Evolutionary conservation across 495 filamentous ascomycete genomes (phyloP).

Genomic region (Daldinia vernicosa): DNA sequence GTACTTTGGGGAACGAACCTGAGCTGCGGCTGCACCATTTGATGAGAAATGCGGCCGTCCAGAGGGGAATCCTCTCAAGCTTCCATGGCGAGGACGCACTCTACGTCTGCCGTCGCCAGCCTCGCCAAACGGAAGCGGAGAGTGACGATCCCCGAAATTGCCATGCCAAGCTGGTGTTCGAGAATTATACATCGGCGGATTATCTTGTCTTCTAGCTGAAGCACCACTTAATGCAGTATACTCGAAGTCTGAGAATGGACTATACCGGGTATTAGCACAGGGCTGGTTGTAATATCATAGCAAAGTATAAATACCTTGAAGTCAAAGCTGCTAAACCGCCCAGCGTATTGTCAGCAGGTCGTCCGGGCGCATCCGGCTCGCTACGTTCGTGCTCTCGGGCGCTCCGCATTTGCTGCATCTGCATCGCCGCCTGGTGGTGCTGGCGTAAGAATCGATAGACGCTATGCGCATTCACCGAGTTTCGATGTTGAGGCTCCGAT

Average conservation of each 20-base stretch:
- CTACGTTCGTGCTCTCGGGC: conserved; percentile 22
- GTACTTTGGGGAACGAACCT: conserved; percentile 21
- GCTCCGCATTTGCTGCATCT: conserved; percentile 21
- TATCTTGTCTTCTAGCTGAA: conserved; percentile 28
- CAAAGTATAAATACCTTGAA: conserved; percentile 24
- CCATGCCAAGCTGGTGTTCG: conserved; percentile 25
- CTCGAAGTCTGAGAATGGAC: conserved; percentile 27
- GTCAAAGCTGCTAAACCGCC: conserved; percentile 13
- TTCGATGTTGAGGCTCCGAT: conserved; percentile 51
- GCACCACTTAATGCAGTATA: conserved; percentile 6
- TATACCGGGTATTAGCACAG: conserved; percentile 13
- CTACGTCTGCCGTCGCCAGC: conserved; percentile 49
- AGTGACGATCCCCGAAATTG: conserved; percentile 46
- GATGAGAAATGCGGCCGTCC: conserved; percentile 18
- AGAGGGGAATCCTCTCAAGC: conserved; percentile 35
- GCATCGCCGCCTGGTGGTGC: conserved; percentile 25
- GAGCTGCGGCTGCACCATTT: conserved; percentile 16
- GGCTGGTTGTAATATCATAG: not conserved
- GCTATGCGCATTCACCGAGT: conserved; percentile 25
- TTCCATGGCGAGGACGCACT: conserved; percentile 50
- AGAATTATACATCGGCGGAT: conserved; percentile 1
- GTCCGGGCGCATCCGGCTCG: conserved; percentile 13
- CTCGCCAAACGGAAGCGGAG: conserved; percentile 50
- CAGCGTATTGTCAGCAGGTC: conserved; percentile 7
- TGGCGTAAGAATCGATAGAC: conserved; percentile 42